phyloP scores from a whole-genome alignment of 208 protist species.

The Crithidia fasciculata region DNA sequence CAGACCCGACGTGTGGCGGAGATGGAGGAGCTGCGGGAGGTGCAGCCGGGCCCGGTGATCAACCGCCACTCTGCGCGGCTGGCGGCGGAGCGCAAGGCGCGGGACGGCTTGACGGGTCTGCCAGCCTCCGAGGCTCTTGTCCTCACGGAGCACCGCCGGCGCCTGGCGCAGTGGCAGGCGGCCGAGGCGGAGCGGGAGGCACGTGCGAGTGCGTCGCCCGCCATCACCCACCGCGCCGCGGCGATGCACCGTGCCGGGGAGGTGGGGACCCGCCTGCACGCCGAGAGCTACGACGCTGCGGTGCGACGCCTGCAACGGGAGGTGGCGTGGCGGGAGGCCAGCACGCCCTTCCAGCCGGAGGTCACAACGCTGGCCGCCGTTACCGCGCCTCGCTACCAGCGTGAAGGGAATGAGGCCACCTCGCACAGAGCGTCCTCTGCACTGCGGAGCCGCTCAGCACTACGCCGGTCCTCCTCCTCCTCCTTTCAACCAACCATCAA shows the following conservation, averaged over 20 bases:
- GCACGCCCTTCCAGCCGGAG: conserved; percentile 46
- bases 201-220: conserved; percentile 4
- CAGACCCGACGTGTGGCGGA: conserved; percentile 9
- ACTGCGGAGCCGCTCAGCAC: background rate
- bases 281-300: conserved; percentile 43
- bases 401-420: background rate
- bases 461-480: too few species aligned
- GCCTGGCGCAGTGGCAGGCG: conserved; percentile 27
- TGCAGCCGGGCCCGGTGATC: conserved; percentile 41
- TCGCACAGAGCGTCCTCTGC: background rate
- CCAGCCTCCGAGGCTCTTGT: conserved; percentile 24
- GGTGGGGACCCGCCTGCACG: conserved; percentile 62
- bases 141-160: conserved; percentile 24
- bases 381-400: conserved; percentile 35
- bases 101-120: conserved; percentile 39
- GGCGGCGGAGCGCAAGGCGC: conserved; percentile 36
- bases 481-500: conserved; percentile 62
- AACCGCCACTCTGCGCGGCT: conserved; percentile 56
- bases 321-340: conserved; percentile 20
- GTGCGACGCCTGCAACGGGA: conserved; percentile 51
- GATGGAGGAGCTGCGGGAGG: conserved; percentile 31
- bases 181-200: conserved; percentile 28
- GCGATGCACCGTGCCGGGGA: conserved; percentile 43
- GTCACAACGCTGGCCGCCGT: conserved; percentile 51
- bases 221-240: conserved; percentile 70